These are phyloP conservation scores for Paspalum notatum DNA, from an alignment of 176 grass and related monocot species.

Conservation along the genomic window DNA sequence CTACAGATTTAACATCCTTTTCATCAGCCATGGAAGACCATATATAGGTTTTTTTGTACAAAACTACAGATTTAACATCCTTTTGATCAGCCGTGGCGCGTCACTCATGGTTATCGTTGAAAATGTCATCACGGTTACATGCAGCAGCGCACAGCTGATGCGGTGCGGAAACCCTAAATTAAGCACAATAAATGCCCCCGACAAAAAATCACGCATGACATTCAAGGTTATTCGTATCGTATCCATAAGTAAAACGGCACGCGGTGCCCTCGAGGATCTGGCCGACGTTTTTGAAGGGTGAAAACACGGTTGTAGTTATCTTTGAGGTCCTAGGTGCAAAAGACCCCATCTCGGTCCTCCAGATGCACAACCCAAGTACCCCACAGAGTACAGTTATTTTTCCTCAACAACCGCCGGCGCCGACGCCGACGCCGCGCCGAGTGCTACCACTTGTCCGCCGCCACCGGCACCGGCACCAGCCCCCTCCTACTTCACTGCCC, in stretches of 20 bases:
- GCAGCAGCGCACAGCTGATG: too few species aligned
- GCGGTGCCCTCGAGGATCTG: too few species aligned
- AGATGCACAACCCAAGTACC: not conserved
- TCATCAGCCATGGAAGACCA: too few species aligned
- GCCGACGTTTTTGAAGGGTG: not conserved
- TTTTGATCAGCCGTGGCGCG: too few species aligned
- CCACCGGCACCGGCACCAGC: not conserved
- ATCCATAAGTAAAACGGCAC: not conserved
- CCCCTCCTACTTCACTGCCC: not conserved
- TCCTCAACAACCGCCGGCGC: not conserved
- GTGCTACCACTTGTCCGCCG: slow-evolving; percentile 16
- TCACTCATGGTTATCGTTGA: too few species aligned
- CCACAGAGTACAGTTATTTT: slow-evolving; percentile 22
- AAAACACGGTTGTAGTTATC: not conserved
- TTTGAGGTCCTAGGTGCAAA: not conserved
- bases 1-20: too few species aligned
- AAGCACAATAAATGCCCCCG: not conserved
- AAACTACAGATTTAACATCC: too few species aligned
- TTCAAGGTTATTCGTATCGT: not conserved
- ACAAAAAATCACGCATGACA: not conserved
- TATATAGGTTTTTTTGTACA: too few species aligned
- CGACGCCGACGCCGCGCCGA: not conserved
- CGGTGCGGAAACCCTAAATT: not conserved
- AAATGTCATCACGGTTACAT: too few species aligned
- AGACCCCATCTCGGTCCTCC: not conserved